Evolutionary conservation across 768 basidiomycete species (phyloP).

Genomic region (Phaffia australis): DNA sequence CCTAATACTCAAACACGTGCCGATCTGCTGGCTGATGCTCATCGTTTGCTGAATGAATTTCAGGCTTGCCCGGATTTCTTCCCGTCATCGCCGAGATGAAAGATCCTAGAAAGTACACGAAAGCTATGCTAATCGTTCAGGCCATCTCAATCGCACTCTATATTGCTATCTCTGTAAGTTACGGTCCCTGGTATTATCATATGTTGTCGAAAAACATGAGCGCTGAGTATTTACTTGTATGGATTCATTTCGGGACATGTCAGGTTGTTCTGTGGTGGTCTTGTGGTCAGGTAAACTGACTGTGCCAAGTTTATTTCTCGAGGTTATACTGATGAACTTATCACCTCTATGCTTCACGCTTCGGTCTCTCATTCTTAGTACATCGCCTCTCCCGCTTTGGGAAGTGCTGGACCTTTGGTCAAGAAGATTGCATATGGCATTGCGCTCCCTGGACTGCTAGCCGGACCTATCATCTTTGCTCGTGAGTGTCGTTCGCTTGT

Average conservation of each 20-base stretch:
- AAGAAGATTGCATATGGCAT: constrained; percentile 32
- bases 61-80: constrained; percentile 23
- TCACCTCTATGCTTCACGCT: no score
- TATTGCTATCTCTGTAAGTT: constrained; percentile 18
- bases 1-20: no score
- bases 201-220: no score
- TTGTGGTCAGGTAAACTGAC: no score
- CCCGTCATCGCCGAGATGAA: constrained; percentile 38
- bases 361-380: no score
- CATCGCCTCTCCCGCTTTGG: constrained; percentile 34
- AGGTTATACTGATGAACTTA: no score
- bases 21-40: constrained; percentile 12
- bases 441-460: constrained; percentile 29
- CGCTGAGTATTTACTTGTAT: no score
- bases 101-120: constrained; percentile 28
- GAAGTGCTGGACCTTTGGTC: constrained; percentile 31
- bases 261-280: no score
- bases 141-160: constrained; percentile 24
- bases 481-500: not conserved
- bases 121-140: constrained; percentile 14
- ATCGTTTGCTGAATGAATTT: not conserved
- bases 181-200: constrained; percentile 27
- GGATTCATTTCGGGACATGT: no score
- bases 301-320: no score
- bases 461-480: constrained; percentile 25